Percentiles rank a stretch among this genome's conserved stretches.
Evolutionary conservation across 2,329 filamentous ascomycete genomes (phyloP).

Genomic region (Chalaropsis ovoidea): DNA sequence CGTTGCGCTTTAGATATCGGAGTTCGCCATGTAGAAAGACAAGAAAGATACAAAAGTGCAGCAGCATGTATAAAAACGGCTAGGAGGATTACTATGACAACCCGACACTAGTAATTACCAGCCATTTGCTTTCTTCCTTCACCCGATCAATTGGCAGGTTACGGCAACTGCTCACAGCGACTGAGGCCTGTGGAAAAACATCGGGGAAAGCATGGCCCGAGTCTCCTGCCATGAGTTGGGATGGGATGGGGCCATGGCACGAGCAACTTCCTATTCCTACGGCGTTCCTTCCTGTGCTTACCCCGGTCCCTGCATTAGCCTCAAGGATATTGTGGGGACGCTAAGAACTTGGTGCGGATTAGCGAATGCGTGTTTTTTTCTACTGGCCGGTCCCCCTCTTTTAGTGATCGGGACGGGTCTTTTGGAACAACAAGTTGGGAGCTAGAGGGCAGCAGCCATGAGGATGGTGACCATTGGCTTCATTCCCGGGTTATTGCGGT

Average conservation of each 20-base stretch:
- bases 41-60: neutral
- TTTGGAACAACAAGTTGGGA: neutral
- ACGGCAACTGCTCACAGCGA: neutral
- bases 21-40: neutral
- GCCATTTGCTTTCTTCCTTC: neutral
- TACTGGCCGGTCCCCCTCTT: neutral
- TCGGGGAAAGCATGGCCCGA: neutral
- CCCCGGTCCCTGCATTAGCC: slow-evolving; percentile 15
- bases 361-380: neutral
- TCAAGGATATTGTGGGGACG: neutral
- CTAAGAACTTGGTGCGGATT: neutral
- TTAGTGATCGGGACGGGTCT: neutral
- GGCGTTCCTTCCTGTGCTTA: slow-evolving; percentile 2
- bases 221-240: too few relatives aligned
- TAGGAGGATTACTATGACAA: neutral
- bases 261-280: neutral
- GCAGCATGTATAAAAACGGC: too few relatives aligned
- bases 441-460: neutral
- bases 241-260: slow-evolving; percentile 7
- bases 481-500: too few relatives aligned
- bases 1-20: neutral
- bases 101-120: neutral
- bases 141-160: neutral
- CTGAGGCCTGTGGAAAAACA: neutral
- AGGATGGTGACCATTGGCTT: neutral